phyloP scores from a whole-genome alignment of 2,329 filamentous ascomycete species.

The Xylaria sp. region DNA sequence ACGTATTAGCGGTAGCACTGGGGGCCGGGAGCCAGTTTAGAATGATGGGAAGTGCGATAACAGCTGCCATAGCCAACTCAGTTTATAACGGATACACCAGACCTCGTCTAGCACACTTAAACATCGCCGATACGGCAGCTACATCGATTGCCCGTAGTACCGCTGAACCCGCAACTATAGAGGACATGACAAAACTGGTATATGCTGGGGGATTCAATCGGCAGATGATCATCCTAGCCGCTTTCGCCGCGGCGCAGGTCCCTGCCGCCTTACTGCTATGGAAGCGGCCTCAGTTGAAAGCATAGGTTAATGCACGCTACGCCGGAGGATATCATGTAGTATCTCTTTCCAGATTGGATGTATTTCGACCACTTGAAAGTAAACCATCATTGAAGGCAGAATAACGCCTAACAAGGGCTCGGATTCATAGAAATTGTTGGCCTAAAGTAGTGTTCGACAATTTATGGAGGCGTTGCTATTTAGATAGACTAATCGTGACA shows the following conservation, averaged over 20 bases:
- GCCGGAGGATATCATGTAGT: no score
- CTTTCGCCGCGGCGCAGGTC: conserved; percentile 12
- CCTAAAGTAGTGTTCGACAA: no score
- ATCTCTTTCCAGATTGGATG: no score
- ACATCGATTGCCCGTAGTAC: neutral
- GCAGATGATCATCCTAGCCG: conserved; percentile 21
- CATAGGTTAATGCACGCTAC: no score
- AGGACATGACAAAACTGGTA: neutral
- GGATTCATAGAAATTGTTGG: no score
- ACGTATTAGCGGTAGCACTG: conserved; percentile 38
- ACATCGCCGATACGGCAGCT: no score
- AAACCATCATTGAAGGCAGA: no score
- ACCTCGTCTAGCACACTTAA: neutral
- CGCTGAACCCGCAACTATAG: no score
- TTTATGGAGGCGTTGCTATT: no score
- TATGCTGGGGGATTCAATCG: conserved; percentile 13
- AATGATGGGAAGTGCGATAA: conserved; percentile 26
- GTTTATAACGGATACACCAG: conserved; percentile 18
- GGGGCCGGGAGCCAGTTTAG: conserved; percentile 34
- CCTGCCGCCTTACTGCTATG: conserved; percentile 14
- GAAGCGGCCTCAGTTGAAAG: neutral
- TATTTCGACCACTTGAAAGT: no score
- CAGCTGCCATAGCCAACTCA: conserved; percentile 5
- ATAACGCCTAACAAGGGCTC: no score
- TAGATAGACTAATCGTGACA: no score